A percentile compares a stretch with the other conserved stretches of the same genome.
phyloP scores from a whole-genome alignment of 306 rosid genomes.

The Senna siamea region DNA sequence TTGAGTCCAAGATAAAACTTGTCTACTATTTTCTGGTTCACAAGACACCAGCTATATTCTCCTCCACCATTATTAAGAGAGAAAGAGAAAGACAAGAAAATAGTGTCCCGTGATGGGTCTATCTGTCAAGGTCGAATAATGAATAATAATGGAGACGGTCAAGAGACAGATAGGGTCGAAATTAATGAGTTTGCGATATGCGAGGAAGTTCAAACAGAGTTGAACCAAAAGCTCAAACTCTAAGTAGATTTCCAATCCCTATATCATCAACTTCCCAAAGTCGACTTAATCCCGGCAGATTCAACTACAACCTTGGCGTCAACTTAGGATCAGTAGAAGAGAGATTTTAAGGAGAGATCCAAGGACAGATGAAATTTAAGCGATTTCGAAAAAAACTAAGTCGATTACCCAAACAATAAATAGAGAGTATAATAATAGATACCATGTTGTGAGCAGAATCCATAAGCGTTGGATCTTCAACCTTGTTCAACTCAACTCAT shows the following conservation, averaged over 20 bases:
- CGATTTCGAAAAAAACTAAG: neutral
- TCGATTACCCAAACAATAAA: neutral
- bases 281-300: neutral
- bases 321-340: neutral
- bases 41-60: neutral
- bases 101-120: slow-evolving; percentile 35
- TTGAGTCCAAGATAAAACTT: slow-evolving; percentile 26
- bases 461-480: slow-evolving; percentile 31
- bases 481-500: slow-evolving; percentile 3
- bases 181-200: slow-evolving; percentile 23
- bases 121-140: slow-evolving; percentile 47
- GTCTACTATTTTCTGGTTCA: neutral
- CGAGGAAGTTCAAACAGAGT: slow-evolving; percentile 18
- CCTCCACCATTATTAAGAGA: slow-evolving; percentile 33
- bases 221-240: slow-evolving; percentile 12
- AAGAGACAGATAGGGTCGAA: slow-evolving; percentile 29
- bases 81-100: slow-evolving; percentile 34
- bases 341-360: neutral
- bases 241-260: slow-evolving; percentile 2
- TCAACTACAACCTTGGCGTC: neutral
- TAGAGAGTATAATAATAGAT: slow-evolving; percentile 1
- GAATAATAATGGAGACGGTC: slow-evolving; percentile 28
- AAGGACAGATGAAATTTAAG: slow-evolving; percentile 4
- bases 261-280: neutral
- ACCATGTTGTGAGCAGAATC: slow-evolving; percentile 40